Base-by-base conservation (phyloP, 2,329 filamentous ascomycete genomes). In the Cladophialophora chaetospira region DNA sequence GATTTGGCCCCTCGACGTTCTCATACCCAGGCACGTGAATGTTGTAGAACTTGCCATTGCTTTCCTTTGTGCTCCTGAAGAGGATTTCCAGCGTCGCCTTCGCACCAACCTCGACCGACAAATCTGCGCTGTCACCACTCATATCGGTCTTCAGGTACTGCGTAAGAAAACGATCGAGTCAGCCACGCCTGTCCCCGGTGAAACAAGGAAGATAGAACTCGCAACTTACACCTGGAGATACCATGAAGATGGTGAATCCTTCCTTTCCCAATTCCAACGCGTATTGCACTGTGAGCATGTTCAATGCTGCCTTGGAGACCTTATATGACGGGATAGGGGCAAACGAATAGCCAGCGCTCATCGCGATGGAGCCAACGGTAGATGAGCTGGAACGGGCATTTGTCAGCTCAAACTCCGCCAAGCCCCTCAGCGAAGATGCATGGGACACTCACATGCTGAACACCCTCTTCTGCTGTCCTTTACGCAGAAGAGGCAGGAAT, bases 41-140 rank as follows among this genome's bases (percentile, higher is more conserved):
- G 42, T 75, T 75, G 11, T 72, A 23, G 40, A 82, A 86, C 60
- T 76, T 82, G 10, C 78, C 78, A 60, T 71, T 77, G 26, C 73
- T 70, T 50, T 72, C 69, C 3, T 72, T 69, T 0, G 68, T 73
- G 6, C 71, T 63, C 21, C 51, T 66, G 13, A 77, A 62, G 1
- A 86, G 69, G 57, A 84, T 81, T 1, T 72, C 69, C 33, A 74
- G 61, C 3, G 74, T 67, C 0, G 69, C 71, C 5, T 71, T 66
- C 0, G 72, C 72, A 4, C 77, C 76, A 1, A 68, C 64, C 17
- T 74, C 71, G 2, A 74, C 68, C 0, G 71, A 65, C 2, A 80
- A 65, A 61, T 80, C 76, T 4, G 78, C 77, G 5, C 64, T 44
- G 0, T 67, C 47, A 17, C 70, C 67, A 9, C 76, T 76, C 17